Evolutionary conservation across 805 yeast genomes (phyloP), one percentile per base, ranked within the genome.

Genomic region (Wickerhamiella dianesei): DNA sequence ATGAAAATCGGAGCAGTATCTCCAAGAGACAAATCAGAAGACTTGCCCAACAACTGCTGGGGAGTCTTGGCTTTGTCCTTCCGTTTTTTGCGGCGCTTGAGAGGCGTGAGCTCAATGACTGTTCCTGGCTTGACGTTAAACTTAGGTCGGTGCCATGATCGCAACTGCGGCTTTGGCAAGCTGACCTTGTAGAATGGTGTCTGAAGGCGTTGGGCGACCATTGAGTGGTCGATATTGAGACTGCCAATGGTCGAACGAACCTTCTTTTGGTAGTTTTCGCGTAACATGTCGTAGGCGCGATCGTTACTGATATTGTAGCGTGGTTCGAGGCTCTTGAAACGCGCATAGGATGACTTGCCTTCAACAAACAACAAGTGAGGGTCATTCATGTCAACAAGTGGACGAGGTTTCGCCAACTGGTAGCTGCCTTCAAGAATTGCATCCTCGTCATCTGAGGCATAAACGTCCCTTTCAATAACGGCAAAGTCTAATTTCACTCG

Each of bases 241-340:
- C 89, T 85, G 41, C 96, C 94, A 57, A 92, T 79, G 4, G 94
- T 94, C 2, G 95, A 78, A 62, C 98, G 79, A 35, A 89, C 84
- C 68, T 85, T 89, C 37, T 94, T 78, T 61, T 87, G 94, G 61
- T 88, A 87, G 57, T 86, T 88, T 48, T 79, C 82, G 58, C 82
- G 82, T 54, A 92, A 69, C 45, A 81, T 65, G 48, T 85, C 94
- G 62, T 92, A 92, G 40, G 81, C 82, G 40, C 75, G 73, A 63
- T 92, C 98, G 64, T 92, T 92, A 5, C 96, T 87, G 37, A 89
- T 73, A 61, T 84, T 82, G 64, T 82, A 86, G 53, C 82, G 80
- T 49, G 71, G 61, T 35, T 73, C 71, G 18, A 85, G 56, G 22
- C 69, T 59, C 50, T 72, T 72, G 42, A 79, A 83, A 49, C 67